Evolutionary conservation across 345 rosid species (phyloP), one percentile per base, ranked within the genome.

Genomic region (Boechera divaricarpa): DNA sequence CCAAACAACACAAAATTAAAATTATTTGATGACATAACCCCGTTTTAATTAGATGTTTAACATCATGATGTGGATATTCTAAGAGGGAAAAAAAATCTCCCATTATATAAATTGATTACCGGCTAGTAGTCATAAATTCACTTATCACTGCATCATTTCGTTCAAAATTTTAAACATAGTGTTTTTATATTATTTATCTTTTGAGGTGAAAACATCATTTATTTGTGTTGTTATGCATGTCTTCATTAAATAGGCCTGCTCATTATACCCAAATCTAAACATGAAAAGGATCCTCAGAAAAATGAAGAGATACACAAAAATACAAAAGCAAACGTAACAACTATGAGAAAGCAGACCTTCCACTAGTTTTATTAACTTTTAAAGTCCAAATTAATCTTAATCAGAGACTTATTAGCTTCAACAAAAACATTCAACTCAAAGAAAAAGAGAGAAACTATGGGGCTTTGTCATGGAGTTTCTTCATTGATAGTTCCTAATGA

Each of bases 401-500:
- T 56, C 29, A 77, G 70, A 66, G 56, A 42, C 29, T 77, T 70
- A 77, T 28, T 56, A 77, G 47, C 45, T 56, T 77, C 38, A 70
- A 70, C 54, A 70, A 54, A 63, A 63, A 26, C 61, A 45, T 56
- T 63, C 29, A 70, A 70, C 63, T 44, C 53, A 66, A 57, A 72
- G 33, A 58, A 49, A 70, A 57, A 26, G 56, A 58, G 63, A 77
- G 57, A 42, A 31, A 29, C 54, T 70, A 63, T 16, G 12, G 24
- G 28, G 58, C 52, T 35, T 42, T 57, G 24, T 35, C 29, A 24
- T 66, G 47, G 54, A 60, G 42, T 13, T 21, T 49, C 68, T 64
- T 62, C 57, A 54, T 80, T 80, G 75, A 81, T 76, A 90, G 38
- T 58, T 69, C 71, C 77, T 67, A 16, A 45, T 76, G 36, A 91